Percentiles rank a stretch among this genome's conserved stretches.
Conservation (phyloP, 139 green algal genomes). For the Edaphochlamys debaryana region DNA sequence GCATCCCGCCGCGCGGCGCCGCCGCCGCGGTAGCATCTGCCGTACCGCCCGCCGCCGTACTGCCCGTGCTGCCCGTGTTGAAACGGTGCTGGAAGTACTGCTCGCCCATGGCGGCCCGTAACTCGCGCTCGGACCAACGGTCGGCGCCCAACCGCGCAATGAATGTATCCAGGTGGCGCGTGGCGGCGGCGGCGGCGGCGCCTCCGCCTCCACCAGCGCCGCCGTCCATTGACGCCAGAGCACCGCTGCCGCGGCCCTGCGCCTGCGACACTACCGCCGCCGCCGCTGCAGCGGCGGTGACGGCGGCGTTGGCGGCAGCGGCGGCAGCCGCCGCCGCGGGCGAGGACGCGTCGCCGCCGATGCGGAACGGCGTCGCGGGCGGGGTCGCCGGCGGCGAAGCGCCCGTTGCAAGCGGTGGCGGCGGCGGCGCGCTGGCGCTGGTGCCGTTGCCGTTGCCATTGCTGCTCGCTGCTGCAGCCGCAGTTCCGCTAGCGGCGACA, state of each 20-base stretch:
- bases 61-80: too few relatives aligned
- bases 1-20: too few relatives aligned
- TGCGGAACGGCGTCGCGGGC: background rate
- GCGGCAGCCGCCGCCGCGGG: background rate
- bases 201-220: too few relatives aligned
- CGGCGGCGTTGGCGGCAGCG: background rate
- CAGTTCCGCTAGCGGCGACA: too few relatives aligned
- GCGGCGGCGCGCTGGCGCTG: background rate
- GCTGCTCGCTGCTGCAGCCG: background rate
- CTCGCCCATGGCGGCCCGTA: constrained; percentile 18
- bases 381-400: background rate
- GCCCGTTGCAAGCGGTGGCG: background rate
- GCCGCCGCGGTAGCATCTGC: too few relatives aligned
- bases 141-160: background rate
- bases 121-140: constrained; percentile 16
- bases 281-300: background rate
- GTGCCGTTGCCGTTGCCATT: background rate
- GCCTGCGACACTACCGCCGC: background rate
- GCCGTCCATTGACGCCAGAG: too few relatives aligned
- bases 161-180: background rate
- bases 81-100: background rate
- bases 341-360: background rate
- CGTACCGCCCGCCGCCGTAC: too few relatives aligned
- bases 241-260: too few relatives aligned
- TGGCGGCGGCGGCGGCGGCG: background rate